phyloP scores from a whole-genome alignment of 2,329 filamentous ascomycete genomes.

The Colletotrichum godetiae region DNA sequence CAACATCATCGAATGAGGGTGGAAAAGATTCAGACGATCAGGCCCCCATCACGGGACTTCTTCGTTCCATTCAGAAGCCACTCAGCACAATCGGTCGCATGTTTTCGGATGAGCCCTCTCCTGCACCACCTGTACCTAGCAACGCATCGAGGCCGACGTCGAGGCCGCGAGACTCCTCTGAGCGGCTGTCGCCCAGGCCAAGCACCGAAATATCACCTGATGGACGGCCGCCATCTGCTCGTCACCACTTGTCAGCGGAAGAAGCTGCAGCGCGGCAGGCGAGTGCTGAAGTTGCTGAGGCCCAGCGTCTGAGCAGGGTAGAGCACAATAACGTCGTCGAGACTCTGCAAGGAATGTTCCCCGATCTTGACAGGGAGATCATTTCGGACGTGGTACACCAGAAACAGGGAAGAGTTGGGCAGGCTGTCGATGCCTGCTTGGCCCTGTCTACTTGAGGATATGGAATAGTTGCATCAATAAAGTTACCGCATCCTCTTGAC shows the following conservation, averaged over 20 bases:
- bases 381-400: constrained; percentile 97
- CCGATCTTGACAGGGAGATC: constrained; percentile 90
- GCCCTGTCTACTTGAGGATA: constrained; percentile 65
- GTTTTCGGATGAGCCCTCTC: constrained; percentile 76
- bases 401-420: constrained; percentile 90
- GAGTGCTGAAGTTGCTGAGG: constrained; percentile 89
- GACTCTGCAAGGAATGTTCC: constrained; percentile 96
- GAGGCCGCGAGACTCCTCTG: constrained; percentile 50
- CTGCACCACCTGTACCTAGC: constrained; percentile 42
- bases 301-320: constrained; percentile 80
- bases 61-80: constrained; percentile 91
- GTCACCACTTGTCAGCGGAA: constrained; percentile 72
- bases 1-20: constrained; percentile 65
- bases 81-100: constrained; percentile 93
- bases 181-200: constrained; percentile 45
- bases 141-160: constrained; percentile 50
- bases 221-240: constrained; percentile 37
- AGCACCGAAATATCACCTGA: constrained; percentile 41
- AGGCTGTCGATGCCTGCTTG: constrained; percentile 88
- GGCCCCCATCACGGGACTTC: constrained; percentile 83
- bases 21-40: constrained; percentile 71
- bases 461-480: constrained; percentile 2
- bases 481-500: background rate
- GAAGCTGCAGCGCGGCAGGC: constrained; percentile 92
- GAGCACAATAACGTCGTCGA: constrained; percentile 95